A percentile compares a stretch with the other conserved stretches of the same genome.
phyloP scores from a whole-genome alignment of 495 filamentous ascomycete species.

The Staphylotrichum longicolle region DNA sequence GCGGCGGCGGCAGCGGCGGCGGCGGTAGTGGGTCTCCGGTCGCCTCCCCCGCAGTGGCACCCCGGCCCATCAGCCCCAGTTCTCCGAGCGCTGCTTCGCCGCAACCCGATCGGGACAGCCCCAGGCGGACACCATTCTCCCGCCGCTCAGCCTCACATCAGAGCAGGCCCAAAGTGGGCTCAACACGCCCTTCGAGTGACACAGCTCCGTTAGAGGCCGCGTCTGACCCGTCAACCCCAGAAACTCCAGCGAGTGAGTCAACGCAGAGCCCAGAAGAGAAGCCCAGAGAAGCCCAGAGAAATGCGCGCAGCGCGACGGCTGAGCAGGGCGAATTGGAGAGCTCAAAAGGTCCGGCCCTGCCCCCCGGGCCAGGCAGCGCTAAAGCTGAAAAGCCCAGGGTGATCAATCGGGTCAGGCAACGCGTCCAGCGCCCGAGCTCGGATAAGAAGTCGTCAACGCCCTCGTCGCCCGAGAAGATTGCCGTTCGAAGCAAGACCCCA shows the following conservation, averaged over 20 bases:
- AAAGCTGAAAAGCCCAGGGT: constrained; percentile 23
- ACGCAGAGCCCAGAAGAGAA: constrained; percentile 9
- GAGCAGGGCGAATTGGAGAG: constrained; percentile 19
- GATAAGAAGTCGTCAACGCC: constrained; percentile 17
- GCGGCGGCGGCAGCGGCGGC: too few species aligned
- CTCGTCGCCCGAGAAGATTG: background rate
- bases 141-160: background rate
- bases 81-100: constrained; percentile 11
- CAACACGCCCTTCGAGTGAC: constrained; percentile 17
- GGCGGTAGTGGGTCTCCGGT: constrained; percentile 6
- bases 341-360: constrained; percentile 22
- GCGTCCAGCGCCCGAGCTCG: background rate
- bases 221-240: constrained; percentile 7
- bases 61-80: constrained; percentile 9
- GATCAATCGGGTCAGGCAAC: constrained; percentile 7
- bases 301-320: constrained; percentile 5
- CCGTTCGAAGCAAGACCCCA: background rate
- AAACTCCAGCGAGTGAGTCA: constrained; percentile 15
- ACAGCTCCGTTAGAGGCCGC: constrained; percentile 19
- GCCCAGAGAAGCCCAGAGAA: constrained; percentile 22
- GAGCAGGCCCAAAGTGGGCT: background rate
- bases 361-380: constrained; percentile 12
- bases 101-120: constrained; percentile 7
- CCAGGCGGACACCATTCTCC: background rate
- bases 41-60: constrained; percentile 2